phyloP scores from a whole-genome alignment of 192 early-diverging fungal genomes.

The Entomortierella beljakovae region DNA sequence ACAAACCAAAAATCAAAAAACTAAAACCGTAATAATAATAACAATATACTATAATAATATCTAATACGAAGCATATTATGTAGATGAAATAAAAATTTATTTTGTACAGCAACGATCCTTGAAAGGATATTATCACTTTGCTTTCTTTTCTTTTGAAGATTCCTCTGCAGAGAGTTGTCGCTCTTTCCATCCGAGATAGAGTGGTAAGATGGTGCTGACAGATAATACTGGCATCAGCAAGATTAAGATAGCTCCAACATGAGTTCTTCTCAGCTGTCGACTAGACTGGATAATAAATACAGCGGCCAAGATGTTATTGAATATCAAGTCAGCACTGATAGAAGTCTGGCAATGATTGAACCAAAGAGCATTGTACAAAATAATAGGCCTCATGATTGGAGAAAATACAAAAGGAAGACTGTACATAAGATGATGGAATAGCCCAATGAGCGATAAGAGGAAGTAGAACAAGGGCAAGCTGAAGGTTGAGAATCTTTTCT shows the following conservation, averaged over 20 bases:
- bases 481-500: slow-evolving; percentile 16
- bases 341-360: slow-evolving; percentile 52
- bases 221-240: slow-evolving; percentile 34
- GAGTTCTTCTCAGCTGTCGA: slow-evolving; percentile 30
- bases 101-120: too few species aligned
- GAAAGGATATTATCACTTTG: slow-evolving; percentile 10
- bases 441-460: slow-evolving; percentile 29
- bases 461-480: slow-evolving; percentile 35
- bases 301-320: slow-evolving; percentile 40
- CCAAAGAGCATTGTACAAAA: slow-evolving; percentile 34
- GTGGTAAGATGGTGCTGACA: slow-evolving; percentile 40
- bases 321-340: slow-evolving; percentile 47
- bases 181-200: slow-evolving; percentile 46
- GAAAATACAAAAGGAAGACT: slow-evolving; percentile 34
- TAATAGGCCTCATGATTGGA: slow-evolving; percentile 39
- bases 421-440: slow-evolving; percentile 31
- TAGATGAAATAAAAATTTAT: too few species aligned
- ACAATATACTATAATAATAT: too few species aligned
- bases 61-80: too few species aligned
- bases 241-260: slow-evolving; percentile 14
- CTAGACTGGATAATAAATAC: slow-evolving; percentile 41
- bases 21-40: too few species aligned
- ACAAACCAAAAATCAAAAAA: too few species aligned
- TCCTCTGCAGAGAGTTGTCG: slow-evolving; percentile 23
- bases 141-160: slow-evolving; percentile 12